Evolutionary conservation across 208 protist genomes (phyloP), one percentile per base, ranked within the genome.

Genomic region (Porcisia deanei): DNA sequence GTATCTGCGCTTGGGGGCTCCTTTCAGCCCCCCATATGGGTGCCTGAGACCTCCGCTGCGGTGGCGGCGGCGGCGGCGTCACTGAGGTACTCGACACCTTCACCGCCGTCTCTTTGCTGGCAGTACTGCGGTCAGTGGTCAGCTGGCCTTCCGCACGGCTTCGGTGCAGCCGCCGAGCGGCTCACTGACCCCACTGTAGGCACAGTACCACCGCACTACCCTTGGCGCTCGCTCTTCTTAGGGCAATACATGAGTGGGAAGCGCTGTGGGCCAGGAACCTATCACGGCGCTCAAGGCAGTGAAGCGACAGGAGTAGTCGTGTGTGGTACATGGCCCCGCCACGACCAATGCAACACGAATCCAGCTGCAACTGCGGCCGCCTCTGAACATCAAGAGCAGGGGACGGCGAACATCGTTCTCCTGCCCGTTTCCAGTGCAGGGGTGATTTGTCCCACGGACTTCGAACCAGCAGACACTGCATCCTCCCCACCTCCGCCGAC

Each of bases 51-150:
- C 43, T 69, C 64, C 12, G 10, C 41, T 41, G 53, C 68, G 8
- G n/a, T n/a, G n/a, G 20, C 37, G 25, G 6, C 60, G 20, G 60
- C 60, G 5, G 25, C 14, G 5, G 60, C 57, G 52, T 20, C 25
- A 16, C 4, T 5, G 25, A 53, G 6, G 58, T 43, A 5, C 16
- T 41, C 25, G 20, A 63, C 60, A 3, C 20, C 34, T 37, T n/a
- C 49, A 18, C 22, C 30, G 20, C 12, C 68, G 1, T 34, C 79
- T 6, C 65, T 53, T 60, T 73, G 69, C 49, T 64, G 52, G 39
- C 83, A 85, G 45, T 90, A 90, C 66, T 94, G 88, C 71, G 90
- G 90, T 5, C 64, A 72, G 37, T 94, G 90, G 90, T 59, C 75
- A n/a, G 70, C 25, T 16, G 90, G 88, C 22, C 68, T 79, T 8